These are phyloP conservation scores for Testicularia cyperi DNA, from an alignment of 1,284 basidiomycete genomes.

Conservation along the genomic window DNA sequence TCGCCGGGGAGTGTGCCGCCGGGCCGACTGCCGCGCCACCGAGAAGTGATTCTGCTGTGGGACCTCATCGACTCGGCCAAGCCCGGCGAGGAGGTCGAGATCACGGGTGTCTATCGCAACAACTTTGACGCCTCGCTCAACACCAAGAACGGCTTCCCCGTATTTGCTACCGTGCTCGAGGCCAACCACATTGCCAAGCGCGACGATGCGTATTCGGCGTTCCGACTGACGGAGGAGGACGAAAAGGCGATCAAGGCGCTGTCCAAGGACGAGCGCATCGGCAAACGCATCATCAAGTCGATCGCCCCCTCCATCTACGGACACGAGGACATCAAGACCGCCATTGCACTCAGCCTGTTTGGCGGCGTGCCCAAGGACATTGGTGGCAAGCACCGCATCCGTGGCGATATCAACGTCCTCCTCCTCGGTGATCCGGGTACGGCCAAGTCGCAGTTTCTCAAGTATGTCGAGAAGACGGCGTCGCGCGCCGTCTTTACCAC, in stretches of 20 bases:
- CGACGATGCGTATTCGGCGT: constrained; percentile 87
- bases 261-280: constrained; percentile 86
- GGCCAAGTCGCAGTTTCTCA: constrained; percentile 97
- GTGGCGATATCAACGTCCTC: constrained; percentile 95
- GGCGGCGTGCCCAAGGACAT: constrained; percentile 92
- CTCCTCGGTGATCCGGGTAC: constrained; percentile 96
- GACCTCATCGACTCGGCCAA: constrained; percentile 97
- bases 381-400: constrained; percentile 91
- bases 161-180: constrained; percentile 96
- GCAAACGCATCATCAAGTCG: constrained; percentile 95
- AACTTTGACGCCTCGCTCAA: constrained; percentile 98
- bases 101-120: constrained; percentile 93
- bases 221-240: constrained; percentile 94
- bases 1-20: constrained; percentile 97
- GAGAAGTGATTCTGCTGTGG: constrained; percentile 95
- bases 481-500: constrained; percentile 96
- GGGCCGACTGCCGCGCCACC: constrained; percentile 90
- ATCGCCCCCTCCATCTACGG: constrained; percentile 98
- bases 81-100: constrained; percentile 93
- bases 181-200: constrained; percentile 89
- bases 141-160: constrained; percentile 97
- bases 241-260: constrained; percentile 85
- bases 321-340: constrained; percentile 98
- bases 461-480: constrained; percentile 98
- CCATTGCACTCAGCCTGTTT: constrained; percentile 89